These are phyloP conservation scores for Neurospora sp. DNA, from an alignment of 495 filamentous ascomycete genomes.

Conservation along the genomic window DNA sequence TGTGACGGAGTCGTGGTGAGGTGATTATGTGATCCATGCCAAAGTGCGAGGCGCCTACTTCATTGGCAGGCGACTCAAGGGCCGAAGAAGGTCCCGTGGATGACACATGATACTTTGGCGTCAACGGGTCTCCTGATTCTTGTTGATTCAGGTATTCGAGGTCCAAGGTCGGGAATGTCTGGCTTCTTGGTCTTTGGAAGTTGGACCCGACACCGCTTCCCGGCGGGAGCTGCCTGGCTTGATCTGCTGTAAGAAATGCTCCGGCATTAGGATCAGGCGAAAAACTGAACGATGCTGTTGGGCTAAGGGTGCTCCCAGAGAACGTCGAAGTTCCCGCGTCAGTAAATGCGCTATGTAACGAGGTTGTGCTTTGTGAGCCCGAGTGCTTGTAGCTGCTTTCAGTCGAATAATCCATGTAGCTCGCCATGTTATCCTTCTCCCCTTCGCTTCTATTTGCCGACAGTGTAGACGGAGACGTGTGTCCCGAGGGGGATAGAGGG, in stretches of 20 bases:
- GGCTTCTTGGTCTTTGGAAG: constrained; percentile 73
- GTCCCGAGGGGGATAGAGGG: constrained; percentile 56
- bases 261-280: constrained; percentile 63
- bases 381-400: constrained; percentile 44
- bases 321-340: constrained; percentile 56
- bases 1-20: constrained; percentile 42
- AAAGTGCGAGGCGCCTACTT: constrained; percentile 38
- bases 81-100: constrained; percentile 47
- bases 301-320: constrained; percentile 67
- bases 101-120: constrained; percentile 52
- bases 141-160: constrained; percentile 59
- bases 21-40: constrained; percentile 43
- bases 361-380: constrained; percentile 45
- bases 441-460: constrained; percentile 61
- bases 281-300: constrained; percentile 73
- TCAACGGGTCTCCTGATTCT: constrained; percentile 50
- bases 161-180: constrained; percentile 78
- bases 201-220: constrained; percentile 30
- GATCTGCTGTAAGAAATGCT: constrained; percentile 58
- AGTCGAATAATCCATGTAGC: constrained; percentile 39
- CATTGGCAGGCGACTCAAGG: constrained; percentile 62
- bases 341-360: constrained; percentile 46
- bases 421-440: constrained; percentile 34
- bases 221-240: constrained; percentile 47
- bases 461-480: constrained; percentile 54